phyloP scores from a whole-genome alignment of 1,284 basidiomycete genomes.

The Cutaneotrichosporon sp. region DNA sequence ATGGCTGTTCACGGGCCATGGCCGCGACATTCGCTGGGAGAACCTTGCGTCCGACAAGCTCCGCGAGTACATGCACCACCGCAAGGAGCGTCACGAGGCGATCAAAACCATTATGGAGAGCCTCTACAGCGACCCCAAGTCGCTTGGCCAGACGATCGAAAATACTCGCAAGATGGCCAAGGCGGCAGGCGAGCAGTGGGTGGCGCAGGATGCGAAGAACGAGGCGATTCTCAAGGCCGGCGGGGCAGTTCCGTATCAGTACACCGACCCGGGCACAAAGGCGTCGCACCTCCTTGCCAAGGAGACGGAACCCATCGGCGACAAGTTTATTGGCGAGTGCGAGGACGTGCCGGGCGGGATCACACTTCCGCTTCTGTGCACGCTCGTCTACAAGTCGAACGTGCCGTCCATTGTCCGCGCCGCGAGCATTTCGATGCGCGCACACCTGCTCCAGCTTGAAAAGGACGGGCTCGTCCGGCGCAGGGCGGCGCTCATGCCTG shows the following conservation, averaged over 20 bases:
- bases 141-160: slow-evolving; percentile 15
- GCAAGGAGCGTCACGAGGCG: slow-evolving; percentile 74
- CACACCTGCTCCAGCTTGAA: slow-evolving; percentile 47
- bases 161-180: slow-evolving; percentile 10
- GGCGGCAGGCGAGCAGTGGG: no score
- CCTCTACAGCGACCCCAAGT: slow-evolving; percentile 7
- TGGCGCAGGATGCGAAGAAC: no score
- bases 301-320: slow-evolving; percentile 1
- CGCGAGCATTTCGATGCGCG: slow-evolving; percentile 23
- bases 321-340: background rate
- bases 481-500: slow-evolving; percentile 20
- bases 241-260: no score
- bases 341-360: slow-evolving; percentile 1
- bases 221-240: no score
- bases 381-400: slow-evolving; percentile 34
- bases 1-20: slow-evolving; percentile 80
- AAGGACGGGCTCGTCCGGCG: slow-evolving; percentile 58
- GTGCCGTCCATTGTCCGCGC: slow-evolving; percentile 34
- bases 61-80: slow-evolving; percentile 69
- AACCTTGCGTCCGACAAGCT: slow-evolving; percentile 51
- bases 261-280: no score
- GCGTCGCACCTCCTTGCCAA: no score
- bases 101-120: slow-evolving; percentile 48
- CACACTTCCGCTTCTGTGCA: slow-evolving; percentile 25
- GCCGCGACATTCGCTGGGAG: slow-evolving; percentile 58